These are phyloP conservation scores for Cercospora janseana DNA, from an alignment of 2,329 filamentous ascomycete genomes.

Conservation along the genomic window DNA sequence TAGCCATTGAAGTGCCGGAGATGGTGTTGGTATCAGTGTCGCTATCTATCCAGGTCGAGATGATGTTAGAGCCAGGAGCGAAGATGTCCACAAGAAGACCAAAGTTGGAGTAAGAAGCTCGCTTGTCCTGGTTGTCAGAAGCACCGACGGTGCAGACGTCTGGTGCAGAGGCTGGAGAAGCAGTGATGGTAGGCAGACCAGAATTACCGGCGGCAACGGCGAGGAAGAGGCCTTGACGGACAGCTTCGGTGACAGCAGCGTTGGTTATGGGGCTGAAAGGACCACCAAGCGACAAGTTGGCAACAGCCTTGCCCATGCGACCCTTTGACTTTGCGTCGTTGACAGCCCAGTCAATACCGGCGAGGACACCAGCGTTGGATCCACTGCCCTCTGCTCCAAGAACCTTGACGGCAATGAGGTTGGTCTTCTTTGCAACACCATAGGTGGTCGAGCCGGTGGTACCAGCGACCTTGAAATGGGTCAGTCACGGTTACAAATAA, in stretches of 20 bases:
- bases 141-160: conserved; percentile 42
- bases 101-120: conserved; percentile 44
- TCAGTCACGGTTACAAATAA: neutral
- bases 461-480: conserved; percentile 50
- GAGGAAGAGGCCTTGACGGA: conserved; percentile 43
- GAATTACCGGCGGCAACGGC: conserved; percentile 43
- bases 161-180: conserved; percentile 37
- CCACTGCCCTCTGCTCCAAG: conserved; percentile 47
- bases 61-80: conserved; percentile 47
- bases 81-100: conserved; percentile 43
- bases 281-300: conserved; percentile 44
- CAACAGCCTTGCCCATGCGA: conserved; percentile 58
- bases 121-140: conserved; percentile 32
- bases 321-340: conserved; percentile 66
- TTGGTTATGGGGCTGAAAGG: conserved; percentile 41
- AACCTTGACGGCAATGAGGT: conserved; percentile 53
- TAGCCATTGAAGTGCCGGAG: conserved; percentile 64
- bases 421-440: conserved; percentile 54
- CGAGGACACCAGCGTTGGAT: conserved; percentile 49
- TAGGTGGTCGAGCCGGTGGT: conserved; percentile 61
- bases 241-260: conserved; percentile 39
- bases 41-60: conserved; percentile 50
- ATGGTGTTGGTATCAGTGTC: conserved; percentile 48
- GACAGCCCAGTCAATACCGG: conserved; percentile 48
- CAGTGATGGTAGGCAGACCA: conserved; percentile 32